Base-by-base conservation (phyloP, 75 land plant species). In the Cunninghamia lanceolata region DNA sequence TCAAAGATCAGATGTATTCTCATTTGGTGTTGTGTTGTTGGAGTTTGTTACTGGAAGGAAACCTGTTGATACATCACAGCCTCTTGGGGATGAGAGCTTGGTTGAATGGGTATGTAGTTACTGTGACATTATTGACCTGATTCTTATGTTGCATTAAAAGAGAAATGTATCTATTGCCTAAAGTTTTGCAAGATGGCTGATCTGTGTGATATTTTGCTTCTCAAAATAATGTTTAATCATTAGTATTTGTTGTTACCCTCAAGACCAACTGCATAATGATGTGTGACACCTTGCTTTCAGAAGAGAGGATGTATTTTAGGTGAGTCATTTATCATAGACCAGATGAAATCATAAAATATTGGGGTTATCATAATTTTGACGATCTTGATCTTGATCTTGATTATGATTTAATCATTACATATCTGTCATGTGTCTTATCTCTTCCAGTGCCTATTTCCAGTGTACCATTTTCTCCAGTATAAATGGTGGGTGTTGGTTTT, bases 21-120 rank as follows among this genome's bases (percentile, higher is more conserved):
- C 97, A 39, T 95, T 95, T 71, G 97, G 97, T 52, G 97, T 95
- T 68, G 93, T 95, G 83, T 90, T 95, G 70, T 88, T 95, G 50
- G 97, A 95, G 87, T 89, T 95, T n/a, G 52, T 95, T 30, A 94
- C 96, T 34, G 96, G 96, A 54, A 86, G 92, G 35, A 95, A 89
- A 75, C 93, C 96, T 50, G 93, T 94, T 70, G 97, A 95, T 84
- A 38, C 92, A 15, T 85, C 87, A 68, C 97, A 87, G 86, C 86
- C 81, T 28, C 54, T 74, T 34, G 89, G 87, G 17, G 96, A 94
- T 50, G 97, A 95, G 85, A 95, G 96, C 77, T 87, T 95, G 87
- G 97, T 94, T 80, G 96, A 95, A 89, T 94, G 97, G 97, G 95
- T 95, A 40, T 80, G 82, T 80, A 45, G 45, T 43, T 45, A 45